phyloP scores from a whole-genome alignment of 352 stramenopile genomes.

The Phytopythium delawarense region DNA sequence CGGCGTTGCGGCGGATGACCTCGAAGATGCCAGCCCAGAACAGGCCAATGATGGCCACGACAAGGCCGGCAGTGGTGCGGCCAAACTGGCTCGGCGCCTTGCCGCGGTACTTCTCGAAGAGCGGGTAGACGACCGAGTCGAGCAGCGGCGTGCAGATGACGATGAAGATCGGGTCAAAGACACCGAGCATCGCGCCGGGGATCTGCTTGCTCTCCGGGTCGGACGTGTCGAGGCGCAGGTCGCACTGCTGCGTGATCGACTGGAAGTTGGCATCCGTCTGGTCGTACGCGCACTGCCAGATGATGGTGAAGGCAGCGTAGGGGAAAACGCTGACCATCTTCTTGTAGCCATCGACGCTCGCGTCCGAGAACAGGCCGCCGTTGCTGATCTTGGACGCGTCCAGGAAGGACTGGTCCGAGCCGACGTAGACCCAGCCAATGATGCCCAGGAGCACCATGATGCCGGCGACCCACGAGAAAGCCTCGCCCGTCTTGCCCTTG shows the following conservation, averaged over 20 bases:
- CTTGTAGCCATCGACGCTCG: slow-evolving; percentile 38
- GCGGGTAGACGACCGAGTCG: slow-evolving; percentile 31
- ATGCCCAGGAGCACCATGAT: slow-evolving; percentile 13
- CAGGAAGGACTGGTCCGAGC: slow-evolving; percentile 24
- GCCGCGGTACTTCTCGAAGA: slow-evolving; percentile 22
- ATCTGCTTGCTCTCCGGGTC: slow-evolving; percentile 40
- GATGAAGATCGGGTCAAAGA: slow-evolving; percentile 44
- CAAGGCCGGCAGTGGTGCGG: slow-evolving; percentile 11
- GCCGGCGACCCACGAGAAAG: slow-evolving; percentile 39
- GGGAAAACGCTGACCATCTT: slow-evolving; percentile 35
- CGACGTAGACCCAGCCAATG: slow-evolving; percentile 23
- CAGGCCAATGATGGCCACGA: slow-evolving; percentile 13
- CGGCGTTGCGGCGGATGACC: slow-evolving; percentile 49
- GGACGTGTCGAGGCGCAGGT: slow-evolving; percentile 39
- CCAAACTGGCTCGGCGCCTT: slow-evolving; percentile 24
- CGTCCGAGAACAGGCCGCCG: slow-evolving; percentile 30
- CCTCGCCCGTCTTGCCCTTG: slow-evolving; percentile 14
- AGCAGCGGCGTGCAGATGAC: slow-evolving; percentile 34
- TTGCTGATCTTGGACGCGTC: slow-evolving; percentile 29
- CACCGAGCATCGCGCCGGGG: slow-evolving; percentile 41
- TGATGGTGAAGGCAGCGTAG: slow-evolving; percentile 52
- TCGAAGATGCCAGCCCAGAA: slow-evolving; percentile 39
- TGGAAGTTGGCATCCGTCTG: slow-evolving; percentile 69
- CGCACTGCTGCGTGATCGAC: slow-evolving; percentile 63
- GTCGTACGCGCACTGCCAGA: slow-evolving; percentile 62